Evolutionary conservation across 495 filamentous ascomycete genomes (phyloP), one percentile per base, ranked within the genome.

Genomic region (Xylaria bambusicola): DNA sequence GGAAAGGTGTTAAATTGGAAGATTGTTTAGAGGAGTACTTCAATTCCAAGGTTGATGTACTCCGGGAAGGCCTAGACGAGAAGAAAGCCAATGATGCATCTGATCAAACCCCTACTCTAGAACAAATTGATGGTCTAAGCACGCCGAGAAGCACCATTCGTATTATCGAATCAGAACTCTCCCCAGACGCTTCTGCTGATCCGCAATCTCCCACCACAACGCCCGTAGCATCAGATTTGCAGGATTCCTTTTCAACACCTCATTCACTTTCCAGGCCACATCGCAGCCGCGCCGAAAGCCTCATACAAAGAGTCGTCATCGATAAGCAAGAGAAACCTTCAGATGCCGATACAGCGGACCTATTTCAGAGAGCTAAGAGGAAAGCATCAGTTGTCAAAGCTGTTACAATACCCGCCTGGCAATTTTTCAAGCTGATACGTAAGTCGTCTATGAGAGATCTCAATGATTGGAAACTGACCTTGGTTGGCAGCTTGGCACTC

Each of bases 371-470:
- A 53, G 74, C 71, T 3, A 73, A 68, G 48, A 72, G 70, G 23
- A 78, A 73, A 40, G 75, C 74, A 9, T 82, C 74, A 54, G 78
- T 89, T 31, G 79, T 88, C 35, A 94, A 89, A 69, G 91, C 94
- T 67, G 88, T 97, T 13, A 85, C 93, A 69, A 96, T 98, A 81
- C 94, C 93, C 12, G 94, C 94, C 12, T 98, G 93, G 93, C 94
- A 97, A 66, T 97, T 98, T 66, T 97, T 97, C 72, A 89, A 86
- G 66, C 74, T 96, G 38, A 92, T 95, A 56, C 91, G 89, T 90
- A 74, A 62, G 86, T 76, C 47, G 15, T 45, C 23, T 40, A 17
- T 49, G 26, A n/a, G 31, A 20, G 61, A 24, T 36, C 29, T 20
- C 5, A 41, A 12, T 18, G n/a, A 26, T 54, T 10, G 18, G 23